Percentiles rank a stretch among this genome's conserved stretches.
Evolutionary conservation across 345 rosid species (phyloP).

Genomic region (Corymbia maculata): DNA sequence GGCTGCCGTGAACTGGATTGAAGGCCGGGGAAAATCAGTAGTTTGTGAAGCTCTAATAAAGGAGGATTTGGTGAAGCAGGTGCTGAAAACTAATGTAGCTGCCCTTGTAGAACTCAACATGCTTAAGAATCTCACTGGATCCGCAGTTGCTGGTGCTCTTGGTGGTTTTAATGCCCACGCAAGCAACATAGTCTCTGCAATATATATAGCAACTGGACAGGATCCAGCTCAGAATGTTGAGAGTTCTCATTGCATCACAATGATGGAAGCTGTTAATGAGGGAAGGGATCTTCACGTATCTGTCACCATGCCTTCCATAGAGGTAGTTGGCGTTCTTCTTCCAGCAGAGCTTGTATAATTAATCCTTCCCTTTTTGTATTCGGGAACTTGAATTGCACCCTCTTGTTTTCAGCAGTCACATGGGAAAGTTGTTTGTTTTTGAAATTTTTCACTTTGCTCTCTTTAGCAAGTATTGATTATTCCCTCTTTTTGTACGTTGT

Average conservation of each 20-base stretch:
- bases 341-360: not conserved
- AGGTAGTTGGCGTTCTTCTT: not conserved
- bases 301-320: not conserved
- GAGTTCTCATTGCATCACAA: not conserved
- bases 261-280: not conserved
- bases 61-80: constrained; percentile 60
- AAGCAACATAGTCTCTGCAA: constrained; percentile 65
- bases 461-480: not conserved
- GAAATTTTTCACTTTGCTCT: not conserved
- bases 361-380: constrained; percentile 4
- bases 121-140: constrained; percentile 70
- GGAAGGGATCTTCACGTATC: not conserved
- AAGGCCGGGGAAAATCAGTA: constrained; percentile 78
- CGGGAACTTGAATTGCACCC: constrained; percentile 66
- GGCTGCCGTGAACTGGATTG: constrained; percentile 85
- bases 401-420: constrained; percentile 64
- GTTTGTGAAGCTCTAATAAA: constrained; percentile 68
- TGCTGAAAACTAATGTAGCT: constrained; percentile 57
- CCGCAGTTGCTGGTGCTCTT: constrained; percentile 68
- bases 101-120: constrained; percentile 68
- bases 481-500: not conserved
- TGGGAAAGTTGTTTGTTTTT: not conserved
- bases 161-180: constrained; percentile 90
- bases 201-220: constrained; percentile 9
- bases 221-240: not conserved